These are phyloP conservation scores for Berkeleyomyces rouxiae DNA, from an alignment of 2,329 filamentous ascomycete genomes.

Conservation along the genomic window DNA sequence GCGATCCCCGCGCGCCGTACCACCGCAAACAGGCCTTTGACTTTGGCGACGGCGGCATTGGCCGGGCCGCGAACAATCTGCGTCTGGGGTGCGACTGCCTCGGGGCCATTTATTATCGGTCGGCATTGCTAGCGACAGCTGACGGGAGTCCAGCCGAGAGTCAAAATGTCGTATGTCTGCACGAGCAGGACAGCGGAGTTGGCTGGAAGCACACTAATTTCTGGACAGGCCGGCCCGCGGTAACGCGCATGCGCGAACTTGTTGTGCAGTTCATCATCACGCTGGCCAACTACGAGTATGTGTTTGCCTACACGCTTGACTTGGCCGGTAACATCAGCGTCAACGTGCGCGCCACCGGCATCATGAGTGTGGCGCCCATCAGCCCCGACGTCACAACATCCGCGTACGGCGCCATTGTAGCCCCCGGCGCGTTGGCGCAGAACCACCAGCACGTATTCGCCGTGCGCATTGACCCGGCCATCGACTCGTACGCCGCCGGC, in stretches of 20 bases:
- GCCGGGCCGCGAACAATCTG: slow-evolving; percentile 51
- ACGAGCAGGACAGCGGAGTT: slow-evolving; percentile 56
- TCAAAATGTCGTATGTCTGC: slow-evolving; percentile 47
- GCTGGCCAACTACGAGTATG: slow-evolving; percentile 53
- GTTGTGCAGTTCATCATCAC: slow-evolving; percentile 55
- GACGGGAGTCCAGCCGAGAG: slow-evolving; percentile 35
- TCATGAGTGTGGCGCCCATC: slow-evolving; percentile 44
- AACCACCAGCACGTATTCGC: slow-evolving; percentile 58
- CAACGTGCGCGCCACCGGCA: slow-evolving; percentile 49
- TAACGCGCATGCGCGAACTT: slow-evolving; percentile 43
- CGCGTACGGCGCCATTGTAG: slow-evolving; percentile 44
- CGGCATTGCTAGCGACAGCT: slow-evolving; percentile 34
- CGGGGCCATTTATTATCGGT: slow-evolving; percentile 49
- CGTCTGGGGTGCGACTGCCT: slow-evolving; percentile 54
- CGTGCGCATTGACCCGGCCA: slow-evolving; percentile 45
- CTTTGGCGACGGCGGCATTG: slow-evolving; percentile 52
- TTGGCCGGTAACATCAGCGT: slow-evolving; percentile 44
- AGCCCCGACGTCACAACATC: slow-evolving; percentile 33
- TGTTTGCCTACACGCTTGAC: slow-evolving; percentile 38
- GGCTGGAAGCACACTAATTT: slow-evolving; percentile 57
- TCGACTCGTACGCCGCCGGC: slow-evolving; percentile 31
- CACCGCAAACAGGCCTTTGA: slow-evolving; percentile 58
- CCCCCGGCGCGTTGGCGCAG: slow-evolving; percentile 46
- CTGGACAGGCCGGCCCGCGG: slow-evolving; percentile 43
- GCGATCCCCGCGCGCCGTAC: slow-evolving; percentile 46